phyloP scores from a whole-genome alignment of 495 filamentous ascomycete genomes.

The Choiromyces venosus region DNA sequence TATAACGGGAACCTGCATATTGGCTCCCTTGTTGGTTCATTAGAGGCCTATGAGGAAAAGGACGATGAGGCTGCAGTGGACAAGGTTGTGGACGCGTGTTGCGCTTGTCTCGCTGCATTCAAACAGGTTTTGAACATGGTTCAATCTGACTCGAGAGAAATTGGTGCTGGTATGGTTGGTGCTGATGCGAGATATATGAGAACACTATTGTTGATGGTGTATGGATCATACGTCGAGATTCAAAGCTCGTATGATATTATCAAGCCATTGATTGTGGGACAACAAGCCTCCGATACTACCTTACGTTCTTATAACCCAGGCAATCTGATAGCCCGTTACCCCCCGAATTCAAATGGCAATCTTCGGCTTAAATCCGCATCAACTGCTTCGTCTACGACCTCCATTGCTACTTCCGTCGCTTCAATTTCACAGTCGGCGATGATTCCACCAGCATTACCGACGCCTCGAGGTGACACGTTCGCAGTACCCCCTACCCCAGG shows the following conservation, averaged over 20 bases:
- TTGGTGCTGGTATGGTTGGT: conserved; percentile 54
- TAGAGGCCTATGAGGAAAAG: conserved; percentile 39
- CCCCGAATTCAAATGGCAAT: conserved; percentile 18
- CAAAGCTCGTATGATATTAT: conserved; percentile 43
- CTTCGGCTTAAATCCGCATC: conserved; percentile 25
- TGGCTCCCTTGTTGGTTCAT: conserved; percentile 34
- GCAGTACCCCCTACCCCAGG: conserved; percentile 26
- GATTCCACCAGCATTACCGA: conserved; percentile 21
- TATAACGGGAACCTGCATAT: conserved; percentile 40
- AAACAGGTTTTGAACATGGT: conserved; percentile 67
- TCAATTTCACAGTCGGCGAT: conserved; percentile 19
- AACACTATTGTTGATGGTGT: conserved; percentile 71
- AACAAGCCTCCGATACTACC: conserved; percentile 7
- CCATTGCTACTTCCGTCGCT: conserved; percentile 18
- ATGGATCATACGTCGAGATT: conserved; percentile 72
- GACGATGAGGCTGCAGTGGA: conserved; percentile 45
- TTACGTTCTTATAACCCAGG: conserved; percentile 5
- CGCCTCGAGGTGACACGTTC: conserved; percentile 30
- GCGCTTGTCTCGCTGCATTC: conserved; percentile 70
- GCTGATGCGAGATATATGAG: conserved; percentile 74
- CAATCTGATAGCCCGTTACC: conserved; percentile 14
- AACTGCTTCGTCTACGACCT: conserved; percentile 21
- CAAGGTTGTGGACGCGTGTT: conserved; percentile 59
- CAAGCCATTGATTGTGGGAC: conserved; percentile 28
- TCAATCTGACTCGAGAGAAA: conserved; percentile 61